Conservation (phyloP, 345 rosid genomes). For the Rhizophora mangle region DNA sequence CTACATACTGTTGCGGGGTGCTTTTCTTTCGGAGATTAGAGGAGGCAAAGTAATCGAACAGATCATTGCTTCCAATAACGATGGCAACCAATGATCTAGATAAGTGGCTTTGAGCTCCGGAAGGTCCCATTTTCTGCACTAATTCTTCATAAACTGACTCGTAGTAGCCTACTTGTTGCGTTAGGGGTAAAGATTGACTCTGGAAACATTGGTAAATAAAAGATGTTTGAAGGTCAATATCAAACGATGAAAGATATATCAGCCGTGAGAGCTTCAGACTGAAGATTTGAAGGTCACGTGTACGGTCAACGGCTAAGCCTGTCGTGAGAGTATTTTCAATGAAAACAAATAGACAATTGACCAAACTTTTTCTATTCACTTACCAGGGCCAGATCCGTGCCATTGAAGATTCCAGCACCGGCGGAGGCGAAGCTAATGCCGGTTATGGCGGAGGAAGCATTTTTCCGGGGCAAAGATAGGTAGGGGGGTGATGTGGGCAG, state of each 20-base stretch:
- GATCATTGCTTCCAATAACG: constrained; percentile 64
- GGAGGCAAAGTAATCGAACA: constrained; percentile 48
- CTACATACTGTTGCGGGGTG: constrained; percentile 42
- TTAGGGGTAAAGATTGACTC: constrained; percentile 47
- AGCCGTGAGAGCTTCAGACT: constrained; percentile 95
- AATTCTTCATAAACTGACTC: constrained; percentile 24
- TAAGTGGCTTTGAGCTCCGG: constrained; percentile 32
- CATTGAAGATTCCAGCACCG: constrained; percentile 61
- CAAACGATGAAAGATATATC: constrained; percentile 43
- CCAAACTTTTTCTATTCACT: constrained; percentile 10
- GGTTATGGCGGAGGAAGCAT: constrained; percentile 17
- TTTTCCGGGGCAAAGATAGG: constrained; percentile 15
- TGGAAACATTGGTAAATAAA: background rate
- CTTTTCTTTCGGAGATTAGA: constrained; percentile 27
- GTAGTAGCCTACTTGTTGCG: constrained; percentile 53
- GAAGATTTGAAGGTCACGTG: constrained; percentile 95
- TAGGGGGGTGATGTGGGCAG: constrained; percentile 45
- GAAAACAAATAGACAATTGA: constrained; percentile 25
- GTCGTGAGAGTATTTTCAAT: constrained; percentile 32
- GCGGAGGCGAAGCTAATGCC: constrained; percentile 57
- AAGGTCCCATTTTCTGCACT: constrained; percentile 28
- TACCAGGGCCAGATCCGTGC: constrained; percentile 44
- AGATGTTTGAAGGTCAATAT: background rate
- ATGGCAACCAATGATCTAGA: constrained; percentile 50
- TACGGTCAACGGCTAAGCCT: constrained; percentile 60